These are phyloP conservation scores for Articulospora tetracladia DNA, from an alignment of 495 filamentous ascomycete species.

Conservation along the genomic window DNA sequence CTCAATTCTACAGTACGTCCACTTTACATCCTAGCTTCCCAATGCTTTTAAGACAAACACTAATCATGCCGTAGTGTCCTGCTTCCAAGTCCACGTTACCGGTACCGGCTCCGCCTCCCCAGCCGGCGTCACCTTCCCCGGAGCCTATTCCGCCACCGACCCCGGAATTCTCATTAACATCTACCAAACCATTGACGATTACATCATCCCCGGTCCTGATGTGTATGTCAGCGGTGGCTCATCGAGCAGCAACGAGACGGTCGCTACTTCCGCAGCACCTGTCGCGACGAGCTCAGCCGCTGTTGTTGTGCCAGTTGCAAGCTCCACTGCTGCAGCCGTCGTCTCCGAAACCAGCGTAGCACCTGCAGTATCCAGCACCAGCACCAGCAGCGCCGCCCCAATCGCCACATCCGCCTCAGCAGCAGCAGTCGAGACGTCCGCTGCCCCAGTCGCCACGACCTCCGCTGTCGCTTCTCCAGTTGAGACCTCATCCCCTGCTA, in stretches of 20 bases:
- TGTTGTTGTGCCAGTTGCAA: neutral
- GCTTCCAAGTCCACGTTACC: conserved; percentile 49
- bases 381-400: too few species aligned
- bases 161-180: conserved; percentile 51
- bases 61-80: too few species aligned
- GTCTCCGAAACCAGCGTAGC: neutral
- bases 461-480: too few species aligned
- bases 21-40: too few species aligned
- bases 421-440: too few species aligned
- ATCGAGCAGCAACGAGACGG: neutral
- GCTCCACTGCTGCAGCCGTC: neutral
- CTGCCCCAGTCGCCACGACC: too few species aligned
- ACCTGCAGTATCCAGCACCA: neutral
- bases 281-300: conserved; percentile 18
- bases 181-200: conserved; percentile 45
- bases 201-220: conserved; percentile 40
- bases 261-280: conserved; percentile 1
- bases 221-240: conserved; percentile 29
- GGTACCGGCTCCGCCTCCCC: conserved; percentile 40
- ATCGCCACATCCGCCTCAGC: too few species aligned
- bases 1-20: conserved; percentile 52
- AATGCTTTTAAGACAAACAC: too few species aligned
- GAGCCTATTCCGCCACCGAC: conserved; percentile 45
- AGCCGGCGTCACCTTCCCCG: conserved; percentile 50
- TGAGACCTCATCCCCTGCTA: too few species aligned